These are phyloP conservation scores for Aspergillus phoenicis DNA, from an alignment of 2,329 filamentous ascomycete genomes.

Conservation along the genomic window DNA sequence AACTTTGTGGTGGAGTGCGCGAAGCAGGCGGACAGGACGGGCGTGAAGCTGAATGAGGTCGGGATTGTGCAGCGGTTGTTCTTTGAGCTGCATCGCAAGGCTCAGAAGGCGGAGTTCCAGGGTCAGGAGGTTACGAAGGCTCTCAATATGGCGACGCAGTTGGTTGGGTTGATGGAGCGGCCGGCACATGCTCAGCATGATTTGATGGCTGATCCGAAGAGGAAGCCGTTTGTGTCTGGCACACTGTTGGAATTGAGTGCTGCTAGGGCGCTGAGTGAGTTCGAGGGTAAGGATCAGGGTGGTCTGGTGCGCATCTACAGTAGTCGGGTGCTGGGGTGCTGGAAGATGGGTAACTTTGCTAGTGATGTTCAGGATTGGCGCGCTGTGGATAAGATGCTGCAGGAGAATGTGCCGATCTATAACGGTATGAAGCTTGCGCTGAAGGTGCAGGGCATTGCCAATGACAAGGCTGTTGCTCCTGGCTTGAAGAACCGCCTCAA, in stretches of 20 bases:
- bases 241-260: slow-evolving; percentile 50
- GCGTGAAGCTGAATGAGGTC: slow-evolving; percentile 36
- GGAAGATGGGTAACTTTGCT: slow-evolving; percentile 32
- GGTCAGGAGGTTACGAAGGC: slow-evolving; percentile 34
- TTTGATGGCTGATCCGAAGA: slow-evolving; percentile 38
- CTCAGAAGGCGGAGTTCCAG: slow-evolving; percentile 37
- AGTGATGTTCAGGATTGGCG: slow-evolving; percentile 24
- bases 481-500: slow-evolving; percentile 28
- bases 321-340: slow-evolving; percentile 38
- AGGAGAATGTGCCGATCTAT: slow-evolving; percentile 40
- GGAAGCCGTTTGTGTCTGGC: slow-evolving; percentile 46
- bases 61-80: slow-evolving; percentile 39
- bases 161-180: slow-evolving; percentile 39
- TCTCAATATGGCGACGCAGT: slow-evolving; percentile 37
- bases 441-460: slow-evolving; percentile 34
- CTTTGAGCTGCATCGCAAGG: slow-evolving; percentile 41
- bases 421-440: slow-evolving; percentile 46
- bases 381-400: slow-evolving; percentile 29
- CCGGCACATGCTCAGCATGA: slow-evolving; percentile 34
- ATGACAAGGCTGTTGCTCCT: slow-evolving; percentile 27
- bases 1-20: slow-evolving; percentile 40
- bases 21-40: slow-evolving; percentile 39
- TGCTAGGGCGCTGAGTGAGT: slow-evolving; percentile 42
- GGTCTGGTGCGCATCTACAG: slow-evolving; percentile 45
- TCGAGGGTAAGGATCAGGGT: slow-evolving; percentile 42